Conservation (phyloP, 805 yeast species). For the Pichia heedii region DNA sequence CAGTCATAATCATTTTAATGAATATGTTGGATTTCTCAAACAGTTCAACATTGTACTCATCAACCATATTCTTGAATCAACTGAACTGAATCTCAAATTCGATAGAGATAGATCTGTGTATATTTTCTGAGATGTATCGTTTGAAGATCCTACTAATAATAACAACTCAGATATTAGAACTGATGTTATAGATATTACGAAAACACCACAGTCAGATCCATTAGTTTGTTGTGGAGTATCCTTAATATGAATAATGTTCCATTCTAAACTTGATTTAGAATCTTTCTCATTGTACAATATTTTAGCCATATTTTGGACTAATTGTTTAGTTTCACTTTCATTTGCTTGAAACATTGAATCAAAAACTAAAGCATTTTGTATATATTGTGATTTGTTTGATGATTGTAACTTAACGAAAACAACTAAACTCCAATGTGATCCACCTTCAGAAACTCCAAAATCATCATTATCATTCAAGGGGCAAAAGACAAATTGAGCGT, state of each 20-base stretch:
- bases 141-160: slow-evolving; percentile 9
- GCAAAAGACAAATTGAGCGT: slow-evolving; percentile 45
- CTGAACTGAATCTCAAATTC: slow-evolving; percentile 37
- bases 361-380: slow-evolving; percentile 41
- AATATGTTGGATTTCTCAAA: slow-evolving; percentile 11
- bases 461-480: slow-evolving; percentile 64
- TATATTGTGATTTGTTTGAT: slow-evolving; percentile 28
- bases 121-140: slow-evolving; percentile 11
- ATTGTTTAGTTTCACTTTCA: slow-evolving; percentile 26
- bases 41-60: slow-evolving; percentile 28
- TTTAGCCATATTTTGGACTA: slow-evolving; percentile 25
- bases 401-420: slow-evolving; percentile 26
- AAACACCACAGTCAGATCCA: slow-evolving; percentile 60
- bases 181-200: slow-evolving; percentile 31
- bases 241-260: slow-evolving; percentile 4
- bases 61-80: slow-evolving; percentile 39
- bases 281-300: slow-evolving; percentile 17
- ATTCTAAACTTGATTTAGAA: slow-evolving; percentile 2
- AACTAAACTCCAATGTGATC: slow-evolving; percentile 65
- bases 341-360: slow-evolving; percentile 50
- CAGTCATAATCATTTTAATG: no score
- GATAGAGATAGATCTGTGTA: slow-evolving; percentile 17
- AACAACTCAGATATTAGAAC: slow-evolving; percentile 28
- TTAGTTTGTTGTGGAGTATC: slow-evolving; percentile 51
- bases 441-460: slow-evolving; percentile 44